Evolutionary conservation across 1,284 basidiomycete species (phyloP).

Genomic region (Mycosarcoma maydis): DNA sequence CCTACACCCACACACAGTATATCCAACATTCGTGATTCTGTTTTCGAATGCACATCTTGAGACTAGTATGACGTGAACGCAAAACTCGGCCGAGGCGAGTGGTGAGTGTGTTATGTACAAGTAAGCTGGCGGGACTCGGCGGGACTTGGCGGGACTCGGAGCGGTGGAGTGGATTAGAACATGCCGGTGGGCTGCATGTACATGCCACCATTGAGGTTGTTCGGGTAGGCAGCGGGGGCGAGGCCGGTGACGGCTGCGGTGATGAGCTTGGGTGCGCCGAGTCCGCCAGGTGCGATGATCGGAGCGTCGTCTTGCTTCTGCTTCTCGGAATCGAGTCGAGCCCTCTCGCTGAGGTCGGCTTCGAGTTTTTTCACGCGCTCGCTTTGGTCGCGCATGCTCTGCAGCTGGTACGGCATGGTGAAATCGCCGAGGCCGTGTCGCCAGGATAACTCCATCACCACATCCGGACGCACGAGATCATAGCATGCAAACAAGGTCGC

Average conservation of each 20-base stretch:
- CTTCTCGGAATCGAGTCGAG: conserved; percentile 80
- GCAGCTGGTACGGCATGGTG: conserved; percentile 92
- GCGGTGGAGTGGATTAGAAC: too few relatives aligned
- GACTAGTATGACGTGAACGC: too few relatives aligned
- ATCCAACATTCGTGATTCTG: too few relatives aligned
- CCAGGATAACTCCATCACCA: conserved; percentile 95
- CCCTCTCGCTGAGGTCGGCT: conserved; percentile 79
- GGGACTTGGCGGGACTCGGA: too few relatives aligned
- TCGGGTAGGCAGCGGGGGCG: conserved; percentile 19
- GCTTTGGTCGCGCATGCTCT: conserved; percentile 72
- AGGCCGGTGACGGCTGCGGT: conserved; percentile 41
- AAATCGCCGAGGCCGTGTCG: conserved; percentile 93
- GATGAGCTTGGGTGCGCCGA: conserved; percentile 51
- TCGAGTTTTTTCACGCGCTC: conserved; percentile 72
- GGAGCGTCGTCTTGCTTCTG: conserved; percentile 75
- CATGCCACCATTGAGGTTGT: conserved; percentile 48
- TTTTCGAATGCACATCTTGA: too few relatives aligned
- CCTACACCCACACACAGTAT: too few relatives aligned
- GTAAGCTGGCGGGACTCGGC: too few relatives aligned
- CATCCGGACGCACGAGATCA: conserved; percentile 87
- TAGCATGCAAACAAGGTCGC: conserved; percentile 90
- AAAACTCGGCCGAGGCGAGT: too few relatives aligned
- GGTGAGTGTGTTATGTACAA: too few relatives aligned
- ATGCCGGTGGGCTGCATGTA: conserved; percentile 45
- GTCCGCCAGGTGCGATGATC: conserved; percentile 46